Evolutionary conservation across 2,329 filamentous ascomycete species (phyloP).

Genomic region (Rachicladosporium sp.): DNA sequence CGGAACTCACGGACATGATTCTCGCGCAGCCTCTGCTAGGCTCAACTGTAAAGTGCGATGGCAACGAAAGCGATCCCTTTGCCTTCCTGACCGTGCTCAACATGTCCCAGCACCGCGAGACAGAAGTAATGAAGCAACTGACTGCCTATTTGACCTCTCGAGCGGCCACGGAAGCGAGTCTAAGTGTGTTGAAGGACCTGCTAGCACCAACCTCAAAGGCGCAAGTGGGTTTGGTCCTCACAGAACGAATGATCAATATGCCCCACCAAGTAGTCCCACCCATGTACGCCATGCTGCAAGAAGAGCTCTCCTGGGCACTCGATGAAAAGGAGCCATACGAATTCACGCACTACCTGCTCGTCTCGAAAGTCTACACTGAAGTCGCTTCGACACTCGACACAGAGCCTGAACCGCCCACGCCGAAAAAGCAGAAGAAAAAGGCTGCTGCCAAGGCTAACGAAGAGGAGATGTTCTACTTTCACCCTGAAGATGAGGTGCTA

Average conservation of each 20-base stretch:
- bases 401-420: slow-evolving; percentile 43
- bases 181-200: slow-evolving; percentile 26
- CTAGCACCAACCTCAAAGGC: slow-evolving; percentile 24
- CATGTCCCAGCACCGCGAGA: slow-evolving; percentile 60
- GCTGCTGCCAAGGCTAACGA: slow-evolving; percentile 42
- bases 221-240: slow-evolving; percentile 74
- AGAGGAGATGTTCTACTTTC: slow-evolving; percentile 70
- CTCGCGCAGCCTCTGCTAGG: slow-evolving; percentile 71
- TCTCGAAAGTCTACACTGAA: slow-evolving; percentile 89
- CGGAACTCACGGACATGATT: slow-evolving; percentile 72
- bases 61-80: slow-evolving; percentile 83
- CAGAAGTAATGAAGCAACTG: slow-evolving; percentile 58
- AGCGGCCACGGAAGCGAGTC: slow-evolving; percentile 34
- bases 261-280: slow-evolving; percentile 86
- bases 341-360: slow-evolving; percentile 83
- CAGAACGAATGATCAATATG: slow-evolving; percentile 91
- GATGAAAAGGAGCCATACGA: slow-evolving; percentile 85
- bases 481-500: slow-evolving; percentile 86
- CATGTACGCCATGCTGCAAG: slow-evolving; percentile 85
- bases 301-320: slow-evolving; percentile 79
- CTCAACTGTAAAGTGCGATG: slow-evolving; percentile 94
- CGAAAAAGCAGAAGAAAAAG: slow-evolving; percentile 43
- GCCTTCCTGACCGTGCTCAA: slow-evolving; percentile 86
- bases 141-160: slow-evolving; percentile 56
- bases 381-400: slow-evolving; percentile 67